phyloP scores from a whole-genome alignment of 2,329 filamentous ascomycete species.

The Ascochyta koolunga region DNA sequence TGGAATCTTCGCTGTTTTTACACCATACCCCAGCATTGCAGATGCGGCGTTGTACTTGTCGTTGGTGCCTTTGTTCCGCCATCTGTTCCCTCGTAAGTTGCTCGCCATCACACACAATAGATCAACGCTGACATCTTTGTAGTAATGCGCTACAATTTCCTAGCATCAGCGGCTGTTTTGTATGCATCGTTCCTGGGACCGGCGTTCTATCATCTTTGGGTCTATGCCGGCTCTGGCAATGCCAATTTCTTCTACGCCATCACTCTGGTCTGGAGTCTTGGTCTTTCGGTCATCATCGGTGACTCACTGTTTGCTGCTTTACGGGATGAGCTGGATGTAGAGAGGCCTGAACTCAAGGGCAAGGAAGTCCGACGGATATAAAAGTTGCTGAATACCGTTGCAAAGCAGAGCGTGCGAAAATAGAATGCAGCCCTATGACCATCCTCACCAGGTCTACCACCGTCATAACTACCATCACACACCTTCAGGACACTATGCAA shows the following conservation, averaged over 20 bases:
- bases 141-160: conserved; percentile 93
- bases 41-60: conserved; percentile 88
- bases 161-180: conserved; percentile 79
- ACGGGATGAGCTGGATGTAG: conserved; percentile 91
- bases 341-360: conserved; percentile 86
- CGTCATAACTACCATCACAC: not conserved
- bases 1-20: conserved; percentile 93
- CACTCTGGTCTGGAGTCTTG: conserved; percentile 96
- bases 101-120: not conserved
- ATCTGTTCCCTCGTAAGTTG: conserved; percentile 78
- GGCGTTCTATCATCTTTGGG: conserved; percentile 96
- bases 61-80: conserved; percentile 83
- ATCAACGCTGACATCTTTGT: conserved; percentile 13
- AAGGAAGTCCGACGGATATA: conserved; percentile 87
- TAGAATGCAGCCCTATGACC: not conserved
- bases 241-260: conserved; percentile 99
- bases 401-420: not conserved
- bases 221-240: conserved; percentile 96
- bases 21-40: conserved; percentile 92
- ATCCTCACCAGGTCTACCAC: not conserved
- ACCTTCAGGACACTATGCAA: not conserved
- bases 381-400: not conserved
- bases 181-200: conserved; percentile 90
- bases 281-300: conserved; percentile 82
- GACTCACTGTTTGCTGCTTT: conserved; percentile 88